Evolutionary conservation across 345 rosid species (phyloP).

Genomic region (Psidium guajava): DNA sequence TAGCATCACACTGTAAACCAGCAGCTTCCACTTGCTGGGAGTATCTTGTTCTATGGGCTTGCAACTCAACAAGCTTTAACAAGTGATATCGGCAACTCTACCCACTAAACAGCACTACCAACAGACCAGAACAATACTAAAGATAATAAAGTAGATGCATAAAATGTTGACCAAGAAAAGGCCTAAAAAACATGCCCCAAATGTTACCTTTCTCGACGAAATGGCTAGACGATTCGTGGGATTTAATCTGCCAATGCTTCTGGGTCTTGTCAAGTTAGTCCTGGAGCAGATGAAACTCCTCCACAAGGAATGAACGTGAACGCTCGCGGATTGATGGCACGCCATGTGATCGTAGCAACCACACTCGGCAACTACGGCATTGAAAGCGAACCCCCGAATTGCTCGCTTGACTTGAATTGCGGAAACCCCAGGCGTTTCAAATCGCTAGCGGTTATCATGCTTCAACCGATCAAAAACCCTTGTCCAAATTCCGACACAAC

Average conservation of each 20-base stretch:
- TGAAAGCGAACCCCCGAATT: neutral
- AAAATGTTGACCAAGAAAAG: neutral
- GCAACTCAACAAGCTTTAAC: neutral
- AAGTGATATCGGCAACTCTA: neutral
- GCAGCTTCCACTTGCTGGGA: neutral
- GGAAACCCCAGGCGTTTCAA: neutral
- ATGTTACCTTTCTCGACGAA: neutral
- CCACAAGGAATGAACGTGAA: constrained; percentile 7
- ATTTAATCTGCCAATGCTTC: neutral
- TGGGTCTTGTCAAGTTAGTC: neutral
- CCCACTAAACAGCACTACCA: neutral
- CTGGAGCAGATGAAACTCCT: neutral
- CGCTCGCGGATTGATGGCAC: neutral
- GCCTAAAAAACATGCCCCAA: neutral
- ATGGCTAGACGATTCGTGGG: neutral
- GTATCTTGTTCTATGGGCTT: neutral
- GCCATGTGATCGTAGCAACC: neutral
- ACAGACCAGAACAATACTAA: neutral
- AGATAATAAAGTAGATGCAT: neutral
- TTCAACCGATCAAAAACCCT: neutral
- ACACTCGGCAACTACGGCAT: neutral
- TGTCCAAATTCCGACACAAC: neutral
- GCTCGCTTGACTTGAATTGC: neutral
- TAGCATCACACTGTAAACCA: neutral
- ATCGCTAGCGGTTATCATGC: neutral